Evolutionary conservation across 208 protist genomes (phyloP), one percentile per base, ranked within the genome.

Genomic region (Phytomonas francai): DNA sequence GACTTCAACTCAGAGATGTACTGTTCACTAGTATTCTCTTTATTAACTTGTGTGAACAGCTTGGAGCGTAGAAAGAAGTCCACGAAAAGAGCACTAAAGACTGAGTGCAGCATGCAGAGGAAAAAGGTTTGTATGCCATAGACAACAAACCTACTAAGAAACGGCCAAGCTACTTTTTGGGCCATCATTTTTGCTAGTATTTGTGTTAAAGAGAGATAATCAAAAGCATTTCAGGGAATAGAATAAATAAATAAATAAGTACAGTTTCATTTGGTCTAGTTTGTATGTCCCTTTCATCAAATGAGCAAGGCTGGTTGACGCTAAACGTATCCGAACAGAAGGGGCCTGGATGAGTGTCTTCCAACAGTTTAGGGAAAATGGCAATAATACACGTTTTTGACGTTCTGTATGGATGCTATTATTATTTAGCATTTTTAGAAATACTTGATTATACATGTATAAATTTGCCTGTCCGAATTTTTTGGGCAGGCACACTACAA

Each of bases 31-130:
- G 39, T 45, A 14, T 45, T 45, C 19, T 45, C 39, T 14, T 45
- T 45, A 16, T 45, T 7, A 45, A 45, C 39, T 22, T 45, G 19
- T 45, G 62, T 63, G 30, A n/a, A 39, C 16, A 66, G 14, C 16
- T 65, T 28, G 25, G 14, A 32, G 30, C 61, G 64, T 28, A 72
- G 29, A 71, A 76, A 75, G 4, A 72, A 34, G 57, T 81, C 68
- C 32, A 65, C 36, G 60, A 75, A 81, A 68, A 78, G 65, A 22
- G 72, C 65, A 30, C 61, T 63, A 62, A 72, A 81, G 29, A 81
- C 66, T 30, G 73, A 61, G 25, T 81, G 67, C n/a, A 80, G 45
- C 31, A 72, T 22, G 39, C 65, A 33, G 19, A 75, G 33, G 5
- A 12, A 61, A 33, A 61, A 33, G 9, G 39, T 45, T 45, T 45